Evolutionary conservation across 129 eudicot genomes (phyloP), one percentile per base, ranked within the genome.

Genomic region (Sambucus nigra): DNA sequence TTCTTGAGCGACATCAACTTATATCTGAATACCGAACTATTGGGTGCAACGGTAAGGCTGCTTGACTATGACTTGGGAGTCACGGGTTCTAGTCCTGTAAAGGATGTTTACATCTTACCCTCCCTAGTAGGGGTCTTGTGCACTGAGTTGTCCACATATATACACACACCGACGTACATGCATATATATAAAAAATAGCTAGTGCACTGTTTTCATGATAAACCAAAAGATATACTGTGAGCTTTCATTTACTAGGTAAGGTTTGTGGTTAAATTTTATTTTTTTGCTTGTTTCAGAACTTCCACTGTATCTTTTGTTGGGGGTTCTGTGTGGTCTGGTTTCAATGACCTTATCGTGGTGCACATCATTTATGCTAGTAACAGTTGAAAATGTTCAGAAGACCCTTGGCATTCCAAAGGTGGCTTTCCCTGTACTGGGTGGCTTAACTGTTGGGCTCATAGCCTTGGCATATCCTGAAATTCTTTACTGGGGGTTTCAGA

Each of bases 401-500:
- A 69, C 33, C 42, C 19, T 70, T 69, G 72, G 70, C 24, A 50
- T 80, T 27, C 85, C 87, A 63, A 84, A 80, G 69, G 71, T 74
- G 29, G 61, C 57, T 23, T 78, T 84, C 50, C 94, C 97, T 28
- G 57, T 84, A 29, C 28, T 84, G 45, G 97, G 97, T 61, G 97
- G 97, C 32, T 72, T 88, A 50, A 31, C 78, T 32, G 87, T 80
- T 65, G 97, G 97, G 58, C 53, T 88, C 29, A 73, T 81, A 58
- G 94, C 97, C 63, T 76, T 88, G 72, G 71, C 81, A 29, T 88
- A 88, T 70, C 97, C 97, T 8, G 94, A 88, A 75, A 79, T 88
- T 73, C 92, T 88, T 26, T 88, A 88, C 80, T 80, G 97, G 97
- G 97, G 97, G 48, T 88, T 88, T 59, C 75, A 84, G 67, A 88